Evolutionary conservation across 192 early-diverging fungal species (phyloP), one percentile per base, ranked within the genome.

Genomic region (Coemansia sp.): DNA sequence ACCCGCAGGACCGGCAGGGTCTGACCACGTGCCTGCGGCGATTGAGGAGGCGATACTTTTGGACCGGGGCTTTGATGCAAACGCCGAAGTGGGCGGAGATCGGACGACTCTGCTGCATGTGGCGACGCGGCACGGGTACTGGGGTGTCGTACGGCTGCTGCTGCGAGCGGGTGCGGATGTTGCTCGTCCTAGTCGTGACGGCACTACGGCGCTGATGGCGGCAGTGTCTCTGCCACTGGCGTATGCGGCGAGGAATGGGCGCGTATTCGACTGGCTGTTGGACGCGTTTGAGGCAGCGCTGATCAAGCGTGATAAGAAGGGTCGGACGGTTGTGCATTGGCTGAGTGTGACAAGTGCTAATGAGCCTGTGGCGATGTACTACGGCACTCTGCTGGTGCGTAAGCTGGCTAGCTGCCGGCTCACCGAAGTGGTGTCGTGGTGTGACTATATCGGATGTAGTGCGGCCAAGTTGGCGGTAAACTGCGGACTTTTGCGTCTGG

Each of bases 261-360:
- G 63, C 14, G 66, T 64, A 12, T 66, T 82, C 34, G 63, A 68
- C 23, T 70, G 72, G 80, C 76, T 82, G 45, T 41, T 82, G 63
- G 68, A 74, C 25, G 51, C 19, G 17, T 62, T 82, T 61, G 50
- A 57, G 29, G 37, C 48, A 23, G 42, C 72, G 50, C 57, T 77
- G 41, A 42, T 59, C 31, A 25, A 67, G 17, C 72, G 76, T 31
- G 80, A 82, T 64, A 61, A 66, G 48, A 41, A 65, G 11, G 80
- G 80, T 17, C 76, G 80, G 50, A 77, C 75, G 1, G 69, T 55
- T 15, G 68, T 75, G 10, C 80, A 82, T 66, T 82, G 80, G 80
- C 67, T 70, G 39, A 64, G 68, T 60, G 34, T 74, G 57, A 39
- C 50, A 1, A 23, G 3, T 34, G 32, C 27, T 37, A 51, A 48